Conservation (phyloP, 192 early-diverging fungal genomes). For the Glomus cerebriforme region DNA sequence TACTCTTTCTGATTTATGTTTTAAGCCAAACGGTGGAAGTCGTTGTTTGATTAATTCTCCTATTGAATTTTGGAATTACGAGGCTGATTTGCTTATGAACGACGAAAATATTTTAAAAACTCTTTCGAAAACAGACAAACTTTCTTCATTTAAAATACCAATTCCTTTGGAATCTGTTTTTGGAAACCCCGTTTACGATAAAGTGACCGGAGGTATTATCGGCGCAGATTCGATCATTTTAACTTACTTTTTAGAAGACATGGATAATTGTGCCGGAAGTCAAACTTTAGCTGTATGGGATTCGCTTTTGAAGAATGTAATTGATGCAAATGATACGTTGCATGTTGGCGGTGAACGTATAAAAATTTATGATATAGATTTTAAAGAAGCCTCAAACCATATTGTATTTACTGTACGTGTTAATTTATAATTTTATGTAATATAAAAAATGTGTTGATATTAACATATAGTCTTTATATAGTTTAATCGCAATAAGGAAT, state of each 20-base stretch:
- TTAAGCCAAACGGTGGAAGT: slow-evolving; percentile 15
- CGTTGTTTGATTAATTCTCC: slow-evolving; percentile 64
- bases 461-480: slow-evolving; percentile 17
- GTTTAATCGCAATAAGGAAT: neutral
- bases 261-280: neutral
- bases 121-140: neutral
- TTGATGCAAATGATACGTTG: neutral
- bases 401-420: slow-evolving; percentile 43
- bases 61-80: slow-evolving; percentile 50
- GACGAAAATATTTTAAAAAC: slow-evolving; percentile 12
- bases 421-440: slow-evolving; percentile 11
- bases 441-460: neutral
- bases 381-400: slow-evolving; percentile 41
- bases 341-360: neutral
- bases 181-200: slow-evolving; percentile 17
- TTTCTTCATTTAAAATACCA: slow-evolving; percentile 2
- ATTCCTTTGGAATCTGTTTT: slow-evolving; percentile 22
- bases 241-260: slow-evolving; percentile 55
- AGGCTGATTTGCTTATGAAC: neutral
- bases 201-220: slow-evolving; percentile 14
- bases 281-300: slow-evolving; percentile 46
- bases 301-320: slow-evolving; percentile 40
- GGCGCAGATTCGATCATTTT: slow-evolving; percentile 55
- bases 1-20: slow-evolving; percentile 10
- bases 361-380: slow-evolving; percentile 19